These are phyloP conservation scores for Geotrichum fermentans DNA, from an alignment of 1,139 yeast species.

Conservation along the genomic window DNA sequence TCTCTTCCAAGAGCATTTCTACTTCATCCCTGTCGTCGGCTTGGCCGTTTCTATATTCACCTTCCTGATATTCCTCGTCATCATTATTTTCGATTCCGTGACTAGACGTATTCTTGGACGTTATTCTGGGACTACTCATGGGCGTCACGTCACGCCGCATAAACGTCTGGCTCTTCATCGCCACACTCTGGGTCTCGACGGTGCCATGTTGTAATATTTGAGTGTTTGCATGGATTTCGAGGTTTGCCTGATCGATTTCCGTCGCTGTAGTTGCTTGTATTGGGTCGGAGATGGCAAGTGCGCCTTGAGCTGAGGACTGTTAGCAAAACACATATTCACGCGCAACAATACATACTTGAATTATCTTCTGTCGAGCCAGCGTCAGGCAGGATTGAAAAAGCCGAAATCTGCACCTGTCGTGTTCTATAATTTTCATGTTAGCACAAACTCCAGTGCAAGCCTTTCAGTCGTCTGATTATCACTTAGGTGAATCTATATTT, in stretches of 20 bases:
- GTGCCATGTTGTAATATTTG: slow-evolving; percentile 3
- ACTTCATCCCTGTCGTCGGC: slow-evolving; percentile 1
- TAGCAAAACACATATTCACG: too few species aligned
- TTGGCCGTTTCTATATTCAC: neutral
- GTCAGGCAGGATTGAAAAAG: slow-evolving; percentile 16
- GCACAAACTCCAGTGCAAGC: neutral
- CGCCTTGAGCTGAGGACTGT: too few species aligned
- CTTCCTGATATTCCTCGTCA: too few species aligned
- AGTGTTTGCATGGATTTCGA: neutral
- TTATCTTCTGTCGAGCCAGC: too few species aligned
- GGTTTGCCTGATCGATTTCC: neutral
- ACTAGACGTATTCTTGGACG: too few species aligned
- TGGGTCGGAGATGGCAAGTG: too few species aligned
- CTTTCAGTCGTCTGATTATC: too few species aligned
- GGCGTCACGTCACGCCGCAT: slow-evolving; percentile 8
- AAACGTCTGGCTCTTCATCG: slow-evolving; percentile 2
- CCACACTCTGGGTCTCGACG: slow-evolving; percentile 3
- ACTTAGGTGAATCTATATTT: too few species aligned
- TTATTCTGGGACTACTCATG: slow-evolving; percentile 1
- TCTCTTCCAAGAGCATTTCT: neutral
- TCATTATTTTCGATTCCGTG: too few species aligned
- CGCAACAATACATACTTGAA: neutral
- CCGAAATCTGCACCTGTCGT: slow-evolving; percentile 18
- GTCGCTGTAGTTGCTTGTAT: neutral
- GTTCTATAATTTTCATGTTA: slow-evolving; percentile 9